Base-by-base conservation (phyloP, 306 rosid genomes). In the Acmispon strigosus region DNA sequence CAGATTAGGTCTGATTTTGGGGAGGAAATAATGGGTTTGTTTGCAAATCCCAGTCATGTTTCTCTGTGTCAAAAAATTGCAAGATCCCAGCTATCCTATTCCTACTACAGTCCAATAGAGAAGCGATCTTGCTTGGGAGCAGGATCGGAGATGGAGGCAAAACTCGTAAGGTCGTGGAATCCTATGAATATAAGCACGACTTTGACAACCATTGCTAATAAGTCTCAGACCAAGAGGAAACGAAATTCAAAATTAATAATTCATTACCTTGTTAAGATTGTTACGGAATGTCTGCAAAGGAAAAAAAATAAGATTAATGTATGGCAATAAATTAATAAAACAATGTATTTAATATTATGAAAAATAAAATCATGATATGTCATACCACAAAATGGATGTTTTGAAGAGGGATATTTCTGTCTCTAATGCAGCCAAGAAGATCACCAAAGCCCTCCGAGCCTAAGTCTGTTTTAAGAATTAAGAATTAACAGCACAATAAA, bases 311-410 rank as follows among this genome's bases (percentile, higher is more conserved):
- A 60, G 59, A 51, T 51, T 55, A 57, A 45, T 61, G 48, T 17
- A 64, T 59, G 69, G 64, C 14, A 58, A 53, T 75, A 44, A 77
- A 76, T 74, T 75, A 69, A 47, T 20, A 42, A 10, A 9, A 67
- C 27, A 34, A 50, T 47, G 24, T 47, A 71, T 39, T 44, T 77
- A n/a, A 50, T 17, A 18, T 74, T 43, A 41, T 10, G 47, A 79
- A 53, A 61, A 36, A 44, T 36, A 8, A 19, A 67, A 70, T 18
- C 45, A 73, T 37, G 69, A 76, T 39, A 60, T 5, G 22, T 51
- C 94, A 54, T 84, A 94, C 97, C 97, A 91, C 99, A 83, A 94
- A 94, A 83, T 94, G 99, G 76, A 94, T 91, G 76, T 89, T 72
- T 55, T 92, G 95, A 78, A 94, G 96, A 2, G 89, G 92, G 70